Conservation (phyloP, 2,329 filamentous ascomycete species). For the Cordyceps fumosorosea region DNA sequence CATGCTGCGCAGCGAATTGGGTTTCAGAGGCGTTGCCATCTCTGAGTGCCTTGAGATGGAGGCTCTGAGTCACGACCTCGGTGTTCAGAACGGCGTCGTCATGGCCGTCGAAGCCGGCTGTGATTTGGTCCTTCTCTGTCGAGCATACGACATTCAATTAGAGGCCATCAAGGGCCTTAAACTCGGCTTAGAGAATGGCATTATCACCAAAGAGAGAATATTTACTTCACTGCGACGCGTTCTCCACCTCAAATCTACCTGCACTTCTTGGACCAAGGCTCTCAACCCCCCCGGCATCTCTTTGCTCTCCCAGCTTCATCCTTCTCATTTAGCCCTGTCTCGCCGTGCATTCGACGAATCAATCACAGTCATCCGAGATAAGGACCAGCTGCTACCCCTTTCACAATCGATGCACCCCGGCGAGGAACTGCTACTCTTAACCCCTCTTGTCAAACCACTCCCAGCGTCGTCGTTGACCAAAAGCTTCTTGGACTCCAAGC, state of each 20-base stretch:
- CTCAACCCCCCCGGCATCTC: slow-evolving; percentile 77
- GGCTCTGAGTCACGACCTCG: slow-evolving; percentile 87
- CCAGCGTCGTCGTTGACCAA: slow-evolving; percentile 80
- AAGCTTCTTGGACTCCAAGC: slow-evolving; percentile 53
- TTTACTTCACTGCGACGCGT: slow-evolving; percentile 74
- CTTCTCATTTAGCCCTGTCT: slow-evolving; percentile 73
- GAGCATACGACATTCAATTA: slow-evolving; percentile 80
- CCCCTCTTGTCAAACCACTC: slow-evolving; percentile 85
- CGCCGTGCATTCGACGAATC: slow-evolving; percentile 84
- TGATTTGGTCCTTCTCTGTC: slow-evolving; percentile 82
- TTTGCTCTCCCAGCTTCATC: slow-evolving; percentile 73
- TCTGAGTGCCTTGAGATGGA: slow-evolving; percentile 98
- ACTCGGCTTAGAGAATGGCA: slow-evolving; percentile 81
- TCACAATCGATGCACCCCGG: slow-evolving; percentile 74
- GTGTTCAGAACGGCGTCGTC: slow-evolving; percentile 92
- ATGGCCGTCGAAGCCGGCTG: slow-evolving; percentile 97
- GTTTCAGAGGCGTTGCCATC: slow-evolving; percentile 86
- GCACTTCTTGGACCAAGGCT: slow-evolving; percentile 85
- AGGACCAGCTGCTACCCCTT: slow-evolving; percentile 75
- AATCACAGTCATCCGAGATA: slow-evolving; percentile 88
- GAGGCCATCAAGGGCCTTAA: slow-evolving; percentile 89
- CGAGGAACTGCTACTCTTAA: slow-evolving; percentile 84
- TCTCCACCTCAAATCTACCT: slow-evolving; percentile 72
- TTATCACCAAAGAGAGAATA: slow-evolving; percentile 74
- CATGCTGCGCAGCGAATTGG: slow-evolving; percentile 77